Percentiles rank a stretch among this genome's conserved stretches.
These are phyloP conservation scores for Phytopythium sindhum DNA, from an alignment of 352 stramenopile genomes.

Conservation along the genomic window DNA sequence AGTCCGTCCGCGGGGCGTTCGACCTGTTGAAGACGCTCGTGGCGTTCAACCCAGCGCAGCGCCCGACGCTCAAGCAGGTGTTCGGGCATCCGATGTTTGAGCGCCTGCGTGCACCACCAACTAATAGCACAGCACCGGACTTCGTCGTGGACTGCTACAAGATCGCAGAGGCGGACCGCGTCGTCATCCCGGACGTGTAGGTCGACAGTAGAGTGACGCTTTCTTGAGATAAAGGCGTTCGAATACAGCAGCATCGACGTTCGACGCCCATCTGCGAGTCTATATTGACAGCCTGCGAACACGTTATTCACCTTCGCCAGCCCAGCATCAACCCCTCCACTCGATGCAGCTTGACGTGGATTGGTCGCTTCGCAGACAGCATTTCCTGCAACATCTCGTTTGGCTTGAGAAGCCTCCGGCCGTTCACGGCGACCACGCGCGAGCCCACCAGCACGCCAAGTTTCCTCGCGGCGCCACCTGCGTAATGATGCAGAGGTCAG, in stretches of 20 bases:
- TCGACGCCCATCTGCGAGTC: not conserved
- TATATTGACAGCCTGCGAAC: conserved; percentile 1
- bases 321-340: conserved; percentile 78
- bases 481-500: not conserved
- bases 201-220: not conserved
- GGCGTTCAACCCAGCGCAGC: conserved; percentile 52
- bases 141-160: conserved; percentile 64
- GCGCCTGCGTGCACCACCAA: conserved; percentile 19
- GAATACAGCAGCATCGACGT: not conserved
- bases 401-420: conserved; percentile 39
- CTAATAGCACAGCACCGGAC: conserved; percentile 17
- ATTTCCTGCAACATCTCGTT: conserved; percentile 51
- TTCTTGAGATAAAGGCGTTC: not conserved
- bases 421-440: conserved; percentile 64
- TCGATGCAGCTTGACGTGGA: conserved; percentile 66
- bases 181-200: conserved; percentile 43
- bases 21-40: conserved; percentile 52
- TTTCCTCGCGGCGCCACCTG: conserved; percentile 44
- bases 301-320: conserved; percentile 28
- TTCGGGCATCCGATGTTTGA: conserved; percentile 61
- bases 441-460: conserved; percentile 68
- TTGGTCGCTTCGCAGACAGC: conserved; percentile 44
- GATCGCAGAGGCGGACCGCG: conserved; percentile 7
- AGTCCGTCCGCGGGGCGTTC: conserved; percentile 35
- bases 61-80: conserved; percentile 66